Base-by-base conservation (phyloP, 352 stramenopile species). In the Phytophthora agathidicida region DNA sequence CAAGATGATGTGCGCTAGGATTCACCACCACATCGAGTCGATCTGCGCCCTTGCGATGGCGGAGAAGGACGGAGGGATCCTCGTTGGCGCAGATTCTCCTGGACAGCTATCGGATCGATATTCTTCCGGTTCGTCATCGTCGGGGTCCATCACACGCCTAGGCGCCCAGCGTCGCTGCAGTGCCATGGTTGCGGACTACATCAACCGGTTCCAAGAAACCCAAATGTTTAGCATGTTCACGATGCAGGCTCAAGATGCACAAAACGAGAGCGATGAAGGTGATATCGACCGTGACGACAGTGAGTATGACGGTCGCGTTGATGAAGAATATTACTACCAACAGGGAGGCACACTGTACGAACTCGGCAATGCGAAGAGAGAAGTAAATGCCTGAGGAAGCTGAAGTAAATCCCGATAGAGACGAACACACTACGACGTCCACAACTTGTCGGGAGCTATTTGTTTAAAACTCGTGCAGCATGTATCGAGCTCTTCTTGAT, bases 221-320 rank as follows among this genome's bases (percentile, higher is more conserved):
- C 85, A 94, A 69, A 94, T 94, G 85, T 94, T 90, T 52, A 91
- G 78, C 48, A 85, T 87, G 66, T 89, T 89, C 37, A 66, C 55
- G 10, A 35, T 87, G 3, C 63, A 83, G 22, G 51, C 49, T 3
- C 60, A 88, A 43, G 73, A 88, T 31, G 56, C 27, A 28, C 39
- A 55, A 17, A 62, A 73, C 11, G 42, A 68, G 26, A 52, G 45
- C 6, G 62, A 77, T 5, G 60, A 75, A 27, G 57, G 48, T n/a
- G 68, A 73, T 17, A 24, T 42, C 5, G 64, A 75, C 6, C 65
- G 59, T 38, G 69, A 61, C 22, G 50, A 65, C 20, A 73, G 60
- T 26, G 73, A 73, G 5, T 49, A 71, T 2, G 63, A 60, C 19
- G 68, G 68, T 10, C 53, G 61, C 27, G 49, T 70, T 2, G 57